Evolutionary conservation across 306 rosid genomes (phyloP).

Genomic region (Fragaria iinumae): DNA sequence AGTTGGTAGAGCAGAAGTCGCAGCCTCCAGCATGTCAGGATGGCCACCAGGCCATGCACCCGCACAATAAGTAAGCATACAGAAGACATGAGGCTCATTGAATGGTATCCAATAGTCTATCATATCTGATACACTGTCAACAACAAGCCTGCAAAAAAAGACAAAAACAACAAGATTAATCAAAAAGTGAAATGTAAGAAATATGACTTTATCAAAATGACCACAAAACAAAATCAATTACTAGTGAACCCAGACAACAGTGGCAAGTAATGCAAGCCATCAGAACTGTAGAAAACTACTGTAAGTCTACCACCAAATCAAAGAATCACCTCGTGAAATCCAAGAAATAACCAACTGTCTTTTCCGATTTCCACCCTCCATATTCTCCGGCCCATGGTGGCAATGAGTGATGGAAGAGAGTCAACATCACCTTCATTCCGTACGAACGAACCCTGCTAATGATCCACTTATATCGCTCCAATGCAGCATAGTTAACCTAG

Average conservation of each 20-base stretch:
- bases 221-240: neutral
- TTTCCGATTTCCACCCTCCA: slow-evolving; percentile 98
- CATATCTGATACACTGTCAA: slow-evolving; percentile 61
- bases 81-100: slow-evolving; percentile 93
- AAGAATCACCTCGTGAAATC: slow-evolving; percentile 72
- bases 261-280: slow-evolving; percentile 14
- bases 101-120: slow-evolving; percentile 93
- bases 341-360: slow-evolving; percentile 88
- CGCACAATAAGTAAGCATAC: slow-evolving; percentile 84
- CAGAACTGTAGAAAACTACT: slow-evolving; percentile 16
- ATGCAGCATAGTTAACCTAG: slow-evolving; percentile 88
- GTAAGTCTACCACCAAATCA: slow-evolving; percentile 15
- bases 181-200: neutral
- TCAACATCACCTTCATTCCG: slow-evolving; percentile 98
- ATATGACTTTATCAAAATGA: neutral
- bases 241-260: neutral
- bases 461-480: slow-evolving; percentile 96
- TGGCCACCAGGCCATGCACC: slow-evolving; percentile 99
- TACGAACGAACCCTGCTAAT: slow-evolving; percentile 69
- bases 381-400: slow-evolving; percentile 95
- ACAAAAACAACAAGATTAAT: slow-evolving; percentile 10
- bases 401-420: slow-evolving; percentile 94
- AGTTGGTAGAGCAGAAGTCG: slow-evolving; percentile 83
- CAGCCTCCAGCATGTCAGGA: slow-evolving; percentile 95
- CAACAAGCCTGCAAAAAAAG: slow-evolving; percentile 73